Conservation (phyloP, 768 basidiomycete genomes). For the Naganishia vaughanmartiniae region DNA sequence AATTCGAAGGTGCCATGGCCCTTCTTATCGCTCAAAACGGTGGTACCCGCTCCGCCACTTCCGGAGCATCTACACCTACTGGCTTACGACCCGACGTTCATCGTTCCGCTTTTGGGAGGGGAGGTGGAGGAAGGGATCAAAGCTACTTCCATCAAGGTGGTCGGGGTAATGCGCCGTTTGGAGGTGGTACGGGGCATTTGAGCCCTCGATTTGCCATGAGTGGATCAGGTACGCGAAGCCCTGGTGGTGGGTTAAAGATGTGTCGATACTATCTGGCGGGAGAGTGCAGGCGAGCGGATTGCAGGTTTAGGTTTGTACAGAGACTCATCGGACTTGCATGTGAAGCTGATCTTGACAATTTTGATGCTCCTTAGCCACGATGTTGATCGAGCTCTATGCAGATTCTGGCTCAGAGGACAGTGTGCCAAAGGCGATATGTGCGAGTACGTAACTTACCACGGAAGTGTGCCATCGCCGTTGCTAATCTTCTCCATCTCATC, state of each 20-base stretch:
- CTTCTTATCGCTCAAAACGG: conserved; percentile 70
- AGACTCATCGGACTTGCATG: background rate
- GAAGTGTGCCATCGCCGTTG: background rate
- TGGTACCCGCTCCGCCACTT: conserved; percentile 55
- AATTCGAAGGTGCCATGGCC: conserved; percentile 93
- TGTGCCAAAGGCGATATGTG: conserved; percentile 95
- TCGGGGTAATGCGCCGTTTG: conserved; percentile 38
- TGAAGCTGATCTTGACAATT: background rate
- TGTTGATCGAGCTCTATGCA: conserved; percentile 85
- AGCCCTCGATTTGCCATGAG: conserved; percentile 44
- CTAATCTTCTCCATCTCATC: background rate
- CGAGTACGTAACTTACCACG: conserved; percentile 56
- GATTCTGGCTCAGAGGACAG: conserved; percentile 96
- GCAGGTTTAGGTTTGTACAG: conserved; percentile 81
- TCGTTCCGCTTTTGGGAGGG: conserved; percentile 6
- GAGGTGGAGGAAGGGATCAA: conserved; percentile 9
- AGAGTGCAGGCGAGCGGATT: conserved; percentile 92
- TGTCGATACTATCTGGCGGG: conserved; percentile 96
- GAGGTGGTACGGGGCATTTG: conserved; percentile 41
- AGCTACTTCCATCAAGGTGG: conserved; percentile 49
- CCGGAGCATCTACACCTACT: conserved; percentile 25
- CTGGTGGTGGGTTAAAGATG: conserved; percentile 56
- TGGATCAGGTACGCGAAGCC: conserved; percentile 35
- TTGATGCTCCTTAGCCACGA: conserved; percentile 69
- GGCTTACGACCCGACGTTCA: conserved; percentile 12